Evolutionary conservation across 2,329 filamentous ascomycete species (phyloP).

Genomic region (Monosporascus sp.): DNA sequence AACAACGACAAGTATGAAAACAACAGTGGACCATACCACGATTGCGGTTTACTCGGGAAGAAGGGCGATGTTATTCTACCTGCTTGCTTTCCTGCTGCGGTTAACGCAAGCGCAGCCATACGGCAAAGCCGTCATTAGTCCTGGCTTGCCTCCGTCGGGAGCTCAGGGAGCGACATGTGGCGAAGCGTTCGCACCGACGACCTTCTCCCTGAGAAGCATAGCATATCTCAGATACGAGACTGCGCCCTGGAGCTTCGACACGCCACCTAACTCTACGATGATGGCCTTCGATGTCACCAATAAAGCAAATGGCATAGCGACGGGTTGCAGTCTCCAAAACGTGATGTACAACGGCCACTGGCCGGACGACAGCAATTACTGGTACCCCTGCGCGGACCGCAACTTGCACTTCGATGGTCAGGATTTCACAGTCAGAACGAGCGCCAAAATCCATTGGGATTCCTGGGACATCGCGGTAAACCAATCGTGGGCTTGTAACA

Average conservation of each 20-base stretch:
- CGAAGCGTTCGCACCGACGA: constrained; percentile 6
- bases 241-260: constrained; percentile 1
- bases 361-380: constrained; percentile 8
- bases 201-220: constrained; percentile 7
- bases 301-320: constrained; percentile 9
- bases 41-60: not conserved
- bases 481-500: not conserved
- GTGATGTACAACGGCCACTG: constrained; percentile 8
- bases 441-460: not conserved
- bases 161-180: constrained; percentile 1
- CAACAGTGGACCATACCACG: too few relatives aligned
- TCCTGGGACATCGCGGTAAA: not conserved
- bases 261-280: constrained; percentile 11
- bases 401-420: constrained; percentile 6
- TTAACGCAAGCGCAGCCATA: not conserved
- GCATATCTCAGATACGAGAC: constrained; percentile 8
- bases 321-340: constrained; percentile 9
- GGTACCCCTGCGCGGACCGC: constrained; percentile 12
- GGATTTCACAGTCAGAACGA: constrained; percentile 14
- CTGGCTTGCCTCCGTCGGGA: not conserved
- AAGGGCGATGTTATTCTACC: not conserved
- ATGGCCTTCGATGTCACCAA: constrained; percentile 14
- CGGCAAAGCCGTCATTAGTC: not conserved
- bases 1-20: too few relatives aligned
- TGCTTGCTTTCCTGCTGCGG: not conserved